Conservation (phyloP, 768 basidiomycete genomes). For the Amylocystis lapponica region DNA sequence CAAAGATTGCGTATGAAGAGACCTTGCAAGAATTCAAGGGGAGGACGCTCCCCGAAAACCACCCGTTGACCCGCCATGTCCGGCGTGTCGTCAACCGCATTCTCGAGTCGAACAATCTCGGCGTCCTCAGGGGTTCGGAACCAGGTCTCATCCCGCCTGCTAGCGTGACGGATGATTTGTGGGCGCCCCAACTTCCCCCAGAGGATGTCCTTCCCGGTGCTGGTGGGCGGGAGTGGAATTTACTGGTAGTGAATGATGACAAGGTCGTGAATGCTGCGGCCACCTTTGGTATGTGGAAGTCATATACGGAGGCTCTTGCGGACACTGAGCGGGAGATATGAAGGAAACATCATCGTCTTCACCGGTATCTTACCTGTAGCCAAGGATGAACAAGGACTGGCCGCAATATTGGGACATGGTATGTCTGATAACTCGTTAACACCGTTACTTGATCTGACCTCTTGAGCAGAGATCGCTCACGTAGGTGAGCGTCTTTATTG, state of each 20-base stretch:
- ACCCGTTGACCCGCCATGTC: slow-evolving; percentile 65
- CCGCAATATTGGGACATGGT: slow-evolving; percentile 85
- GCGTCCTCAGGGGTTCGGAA: slow-evolving; percentile 39
- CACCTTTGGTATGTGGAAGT: slow-evolving; percentile 47
- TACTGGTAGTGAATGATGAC: slow-evolving; percentile 72
- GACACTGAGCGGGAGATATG: neutral
- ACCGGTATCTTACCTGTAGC: slow-evolving; percentile 83
- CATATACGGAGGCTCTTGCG: neutral
- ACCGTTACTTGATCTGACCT: neutral
- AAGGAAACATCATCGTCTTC: slow-evolving; percentile 79
- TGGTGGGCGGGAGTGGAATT: slow-evolving; percentile 46
- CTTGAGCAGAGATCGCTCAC: slow-evolving; percentile 68
- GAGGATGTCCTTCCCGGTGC: slow-evolving; percentile 18
- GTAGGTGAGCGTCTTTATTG: slow-evolving; percentile 38
- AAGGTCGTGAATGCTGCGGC: slow-evolving; percentile 76
- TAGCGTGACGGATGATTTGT: slow-evolving; percentile 23
- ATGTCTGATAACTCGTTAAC: slow-evolving; percentile 11
- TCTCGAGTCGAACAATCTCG: slow-evolving; percentile 67
- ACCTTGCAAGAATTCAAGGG: slow-evolving; percentile 46
- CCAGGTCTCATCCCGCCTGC: slow-evolving; percentile 16
- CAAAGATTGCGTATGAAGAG: slow-evolving; percentile 35
- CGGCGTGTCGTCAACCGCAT: slow-evolving; percentile 62
- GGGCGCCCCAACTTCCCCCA: slow-evolving; percentile 14
- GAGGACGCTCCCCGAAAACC: slow-evolving; percentile 57
- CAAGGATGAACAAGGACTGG: slow-evolving; percentile 73